Base-by-base conservation (phyloP, 2,329 filamentous ascomycete species). In the Teratosphaeria nubilosa region DNA sequence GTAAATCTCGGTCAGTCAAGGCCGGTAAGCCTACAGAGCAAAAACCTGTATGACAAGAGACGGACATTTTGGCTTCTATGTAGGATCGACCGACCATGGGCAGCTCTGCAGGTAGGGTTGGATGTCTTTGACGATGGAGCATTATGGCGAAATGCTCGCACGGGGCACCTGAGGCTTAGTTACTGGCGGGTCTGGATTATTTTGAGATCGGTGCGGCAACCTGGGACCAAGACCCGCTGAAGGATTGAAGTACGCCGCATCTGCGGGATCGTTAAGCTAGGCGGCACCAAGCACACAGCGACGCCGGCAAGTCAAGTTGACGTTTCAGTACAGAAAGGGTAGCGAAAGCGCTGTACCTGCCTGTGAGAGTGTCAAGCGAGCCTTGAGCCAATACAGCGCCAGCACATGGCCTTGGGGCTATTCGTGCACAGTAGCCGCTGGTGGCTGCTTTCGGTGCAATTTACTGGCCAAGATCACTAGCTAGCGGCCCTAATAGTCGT, bases 1-100 rank as follows among this genome's bases (percentile, higher is more conserved):
- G 65, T 41, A 41, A n/a, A 64, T 65, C 58, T 50, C 54, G 60
- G 20, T 57, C 34, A 55, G 37, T 58, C 56, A 56, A 60, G 60
- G 65, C 60, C 61, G 60, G 60, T 53, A 64, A 65, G 65, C 62
- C 63, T 61, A 61, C 53, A 51, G 53, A 56, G 55, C 54, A 62
- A 59, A 56, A 59, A 57, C 53, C 61, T 57, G 55, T 60, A 61
- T 61, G 63, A 59, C 61, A 53, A 55, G 56, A 58, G 65, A 63
- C 55, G 65, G 65, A 64, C 62, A 67, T 66, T 65, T 65, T 68
- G 66, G 63, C 64, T 59, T 62, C 67, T 69, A 66, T 64, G 66
- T 68, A 68, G 64, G 63, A 65, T 64, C 59, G 54, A 60, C 61
- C 59, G 54, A 60, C 61, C 59, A 48, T 51, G 53, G 56, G 57